These are phyloP conservation scores for Podospora pseudopauciseta DNA, from an alignment of 495 filamentous ascomycete genomes.

Conservation along the genomic window DNA sequence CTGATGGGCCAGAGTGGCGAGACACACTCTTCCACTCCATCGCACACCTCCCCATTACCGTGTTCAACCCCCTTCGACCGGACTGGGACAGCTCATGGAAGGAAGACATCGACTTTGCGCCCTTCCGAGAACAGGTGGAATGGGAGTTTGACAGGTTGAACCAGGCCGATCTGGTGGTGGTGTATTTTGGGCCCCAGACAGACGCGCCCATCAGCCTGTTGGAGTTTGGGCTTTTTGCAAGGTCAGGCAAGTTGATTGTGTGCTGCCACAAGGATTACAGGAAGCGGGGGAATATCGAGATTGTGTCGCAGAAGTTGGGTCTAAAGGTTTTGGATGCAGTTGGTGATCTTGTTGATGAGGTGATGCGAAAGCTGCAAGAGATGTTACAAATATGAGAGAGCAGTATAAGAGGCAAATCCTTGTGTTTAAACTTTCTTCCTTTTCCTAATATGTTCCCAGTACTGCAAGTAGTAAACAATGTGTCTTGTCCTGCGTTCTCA, in stretches of 20 bases:
- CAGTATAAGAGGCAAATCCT: neutral
- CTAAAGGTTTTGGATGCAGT: constrained; percentile 36
- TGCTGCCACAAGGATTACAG: constrained; percentile 50
- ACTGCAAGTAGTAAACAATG: too few species aligned
- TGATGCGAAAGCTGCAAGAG: neutral
- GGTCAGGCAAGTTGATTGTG: constrained; percentile 47
- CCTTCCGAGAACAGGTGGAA: constrained; percentile 51
- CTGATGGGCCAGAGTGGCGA: constrained; percentile 40
- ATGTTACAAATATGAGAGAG: neutral
- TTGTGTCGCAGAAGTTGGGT: constrained; percentile 48
- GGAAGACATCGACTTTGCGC: constrained; percentile 41
- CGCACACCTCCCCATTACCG: constrained; percentile 45
- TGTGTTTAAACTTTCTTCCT: too few species aligned
- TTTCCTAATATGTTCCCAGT: too few species aligned
- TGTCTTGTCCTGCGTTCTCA: too few species aligned
- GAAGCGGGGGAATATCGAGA: constrained; percentile 55
- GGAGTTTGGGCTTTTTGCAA: constrained; percentile 44
- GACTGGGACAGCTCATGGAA: constrained; percentile 54
- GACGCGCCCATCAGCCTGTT: constrained; percentile 31
- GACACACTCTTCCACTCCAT: constrained; percentile 34
- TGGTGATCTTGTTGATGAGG: constrained; percentile 15
- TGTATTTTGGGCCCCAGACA: constrained; percentile 50
- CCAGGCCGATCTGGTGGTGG: constrained; percentile 47
- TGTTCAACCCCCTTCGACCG: constrained; percentile 55
- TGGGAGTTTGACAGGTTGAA: constrained; percentile 59